Base-by-base conservation (phyloP, 164 flowering plant genomes). In the Vitis rupestris region DNA sequence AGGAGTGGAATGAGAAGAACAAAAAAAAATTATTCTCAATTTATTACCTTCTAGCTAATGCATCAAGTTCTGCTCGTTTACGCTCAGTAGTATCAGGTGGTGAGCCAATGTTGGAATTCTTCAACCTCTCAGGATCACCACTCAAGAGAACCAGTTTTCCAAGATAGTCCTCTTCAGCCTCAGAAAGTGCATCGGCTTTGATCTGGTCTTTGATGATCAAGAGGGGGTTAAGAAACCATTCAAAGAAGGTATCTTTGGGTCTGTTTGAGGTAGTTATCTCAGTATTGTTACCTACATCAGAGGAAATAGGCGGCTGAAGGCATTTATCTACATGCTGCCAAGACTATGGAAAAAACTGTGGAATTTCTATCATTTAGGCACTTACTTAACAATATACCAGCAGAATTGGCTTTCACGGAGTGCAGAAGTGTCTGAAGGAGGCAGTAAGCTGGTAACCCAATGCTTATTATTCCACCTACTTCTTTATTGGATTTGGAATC, bases 171-270 rank as follows among this genome's bases (percentile, higher is more conserved):
- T 88, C 97, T 83, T 90, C 93, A 10, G 60, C 80, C 37, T 84
- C 90, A 27, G 91, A 75, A 44, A 94, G 95, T 56, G 81, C 83
- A 60, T 75, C 75, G 9, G 94, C 95, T 81, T 81, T 92, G 50
- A 94, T 90, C 77, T 94, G 99, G 9, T 92, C 97, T 76, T 90
- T 94, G 13, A 94, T 82, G 69, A 92, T 79, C 84, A 92, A 67
- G 10, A 92, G 75, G 13, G 99, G 99, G 69, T 88, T 85, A 23
- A 92, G 67, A 81, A 92, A 92, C 95, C 92, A 87, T 68, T 87
- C 95, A 76, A 83, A 92, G 69, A 89, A 66, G n/a, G 74, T 58
- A 15, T 91, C 97, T 78, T 78, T 89, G 2, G 96, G 97, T 74
- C 97, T 81, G 74, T 92, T 91, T 59, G 80, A 60, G 65, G 73